These are phyloP conservation scores for Monilinia fructicola DNA, from an alignment of 2,329 filamentous ascomycete genomes.

Conservation along the genomic window DNA sequence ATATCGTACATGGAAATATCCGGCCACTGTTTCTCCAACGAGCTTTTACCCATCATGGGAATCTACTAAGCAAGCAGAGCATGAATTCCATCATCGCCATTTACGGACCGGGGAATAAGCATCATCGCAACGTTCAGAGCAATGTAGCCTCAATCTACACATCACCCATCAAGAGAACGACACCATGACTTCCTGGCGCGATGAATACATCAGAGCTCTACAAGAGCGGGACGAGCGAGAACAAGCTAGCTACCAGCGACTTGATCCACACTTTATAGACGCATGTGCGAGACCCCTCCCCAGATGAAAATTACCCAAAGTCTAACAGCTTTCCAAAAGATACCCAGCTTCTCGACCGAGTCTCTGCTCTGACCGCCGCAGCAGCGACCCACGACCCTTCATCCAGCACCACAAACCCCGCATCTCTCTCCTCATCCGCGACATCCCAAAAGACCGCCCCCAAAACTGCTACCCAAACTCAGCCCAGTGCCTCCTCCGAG, in stretches of 20 bases:
- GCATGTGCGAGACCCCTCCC: constrained; percentile 61
- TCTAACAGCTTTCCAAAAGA: constrained; percentile 46
- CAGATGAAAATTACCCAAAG: not conserved
- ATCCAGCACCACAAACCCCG: constrained; percentile 28
- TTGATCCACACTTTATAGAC: constrained; percentile 68
- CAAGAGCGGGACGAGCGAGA: constrained; percentile 70
- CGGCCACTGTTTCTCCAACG: not conserved
- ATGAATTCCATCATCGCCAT: not conserved
- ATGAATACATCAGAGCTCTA: constrained; percentile 76
- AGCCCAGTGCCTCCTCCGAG: constrained; percentile 35
- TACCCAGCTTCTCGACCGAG: constrained; percentile 65
- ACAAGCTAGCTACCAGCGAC: constrained; percentile 56
- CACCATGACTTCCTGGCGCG: constrained; percentile 58
- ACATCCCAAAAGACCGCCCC: constrained; percentile 40
- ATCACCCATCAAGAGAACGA: constrained; percentile 22
- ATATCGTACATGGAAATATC: not conserved
- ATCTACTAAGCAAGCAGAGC: not conserved
- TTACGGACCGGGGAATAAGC: not conserved
- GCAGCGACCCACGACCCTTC: constrained; percentile 44
- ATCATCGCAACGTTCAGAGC: constrained; percentile 15
- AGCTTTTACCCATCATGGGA: not conserved
- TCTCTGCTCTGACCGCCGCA: constrained; percentile 62
- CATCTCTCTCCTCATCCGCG: constrained; percentile 37
- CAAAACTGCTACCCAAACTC: constrained; percentile 36
- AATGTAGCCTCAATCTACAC: constrained; percentile 20